phyloP scores from a whole-genome alignment of 2,329 filamentous ascomycete genomes.

The Aspergillus carbonarius region DNA sequence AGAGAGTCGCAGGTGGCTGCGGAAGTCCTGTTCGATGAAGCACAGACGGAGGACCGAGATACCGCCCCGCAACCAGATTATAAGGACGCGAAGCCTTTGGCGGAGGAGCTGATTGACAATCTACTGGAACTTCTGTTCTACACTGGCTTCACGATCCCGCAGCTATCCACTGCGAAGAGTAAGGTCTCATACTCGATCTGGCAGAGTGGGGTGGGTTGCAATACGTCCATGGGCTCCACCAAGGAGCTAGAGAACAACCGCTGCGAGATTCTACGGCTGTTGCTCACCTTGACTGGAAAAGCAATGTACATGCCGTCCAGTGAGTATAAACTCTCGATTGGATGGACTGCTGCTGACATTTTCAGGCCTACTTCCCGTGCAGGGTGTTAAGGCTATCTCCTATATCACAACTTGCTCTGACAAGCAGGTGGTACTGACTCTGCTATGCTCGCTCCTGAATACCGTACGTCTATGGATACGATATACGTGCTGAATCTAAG shows the following conservation, averaged over 20 bases:
- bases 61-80: slow-evolving; percentile 55
- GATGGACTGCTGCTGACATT: slow-evolving; percentile 9
- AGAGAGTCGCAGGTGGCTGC: slow-evolving; percentile 64
- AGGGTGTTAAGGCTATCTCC: slow-evolving; percentile 79
- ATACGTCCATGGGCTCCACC: slow-evolving; percentile 80
- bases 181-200: slow-evolving; percentile 94
- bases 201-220: slow-evolving; percentile 97
- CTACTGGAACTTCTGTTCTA: slow-evolving; percentile 89
- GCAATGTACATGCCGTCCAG: slow-evolving; percentile 89
- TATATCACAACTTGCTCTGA: slow-evolving; percentile 86
- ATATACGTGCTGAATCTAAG: not conserved
- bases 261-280: slow-evolving; percentile 80
- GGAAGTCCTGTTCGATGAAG: slow-evolving; percentile 83
- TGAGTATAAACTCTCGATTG: slow-evolving; percentile 31
- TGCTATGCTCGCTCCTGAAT: slow-evolving; percentile 90
- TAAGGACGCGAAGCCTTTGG: slow-evolving; percentile 81
- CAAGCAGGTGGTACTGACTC: slow-evolving; percentile 85
- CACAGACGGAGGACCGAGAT: slow-evolving; percentile 54
- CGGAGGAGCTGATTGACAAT: slow-evolving; percentile 89
- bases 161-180: slow-evolving; percentile 65
- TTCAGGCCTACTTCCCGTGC: slow-evolving; percentile 67
- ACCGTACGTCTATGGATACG: slow-evolving; percentile 61
- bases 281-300: slow-evolving; percentile 82
- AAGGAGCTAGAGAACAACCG: slow-evolving; percentile 93
- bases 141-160: slow-evolving; percentile 81